phyloP scores from a whole-genome alignment of 2,329 filamentous ascomycete genomes.

The Eutypa lata region DNA sequence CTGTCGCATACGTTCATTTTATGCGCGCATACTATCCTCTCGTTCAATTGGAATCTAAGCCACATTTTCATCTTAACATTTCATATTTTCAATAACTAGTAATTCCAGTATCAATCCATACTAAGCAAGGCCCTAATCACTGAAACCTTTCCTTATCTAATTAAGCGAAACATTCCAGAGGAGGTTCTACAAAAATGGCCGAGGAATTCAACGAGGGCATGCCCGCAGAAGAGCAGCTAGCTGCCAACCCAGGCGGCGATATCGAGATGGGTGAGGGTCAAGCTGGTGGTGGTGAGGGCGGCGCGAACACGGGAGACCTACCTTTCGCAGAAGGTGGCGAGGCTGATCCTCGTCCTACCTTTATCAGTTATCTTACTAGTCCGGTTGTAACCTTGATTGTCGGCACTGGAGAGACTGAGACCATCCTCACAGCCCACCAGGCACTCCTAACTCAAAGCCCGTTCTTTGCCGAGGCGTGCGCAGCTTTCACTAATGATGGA shows the following conservation, averaged over 20 bases:
- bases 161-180: neutral
- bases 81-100: neutral
- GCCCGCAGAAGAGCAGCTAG: constrained; percentile 23
- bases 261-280: constrained; percentile 36
- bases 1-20: neutral
- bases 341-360: constrained; percentile 38
- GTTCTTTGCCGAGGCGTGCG: constrained; percentile 64
- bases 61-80: neutral
- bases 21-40: neutral
- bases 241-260: constrained; percentile 30
- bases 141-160: neutral
- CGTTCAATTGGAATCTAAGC: neutral
- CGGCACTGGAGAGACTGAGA: constrained; percentile 56
- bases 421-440: constrained; percentile 75
- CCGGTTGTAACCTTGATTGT: constrained; percentile 68
- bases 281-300: constrained; percentile 13
- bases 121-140: neutral
- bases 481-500: constrained; percentile 57
- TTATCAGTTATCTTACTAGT: constrained; percentile 62
- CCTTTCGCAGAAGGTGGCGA: constrained; percentile 37
- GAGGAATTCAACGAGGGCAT: constrained; percentile 26
- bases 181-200: constrained; percentile 16
- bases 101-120: neutral
- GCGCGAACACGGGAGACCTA: constrained; percentile 25
- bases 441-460: constrained; percentile 71